phyloP scores from a whole-genome alignment of 2,329 filamentous ascomycete species.

The Biscogniauxia sp. region DNA sequence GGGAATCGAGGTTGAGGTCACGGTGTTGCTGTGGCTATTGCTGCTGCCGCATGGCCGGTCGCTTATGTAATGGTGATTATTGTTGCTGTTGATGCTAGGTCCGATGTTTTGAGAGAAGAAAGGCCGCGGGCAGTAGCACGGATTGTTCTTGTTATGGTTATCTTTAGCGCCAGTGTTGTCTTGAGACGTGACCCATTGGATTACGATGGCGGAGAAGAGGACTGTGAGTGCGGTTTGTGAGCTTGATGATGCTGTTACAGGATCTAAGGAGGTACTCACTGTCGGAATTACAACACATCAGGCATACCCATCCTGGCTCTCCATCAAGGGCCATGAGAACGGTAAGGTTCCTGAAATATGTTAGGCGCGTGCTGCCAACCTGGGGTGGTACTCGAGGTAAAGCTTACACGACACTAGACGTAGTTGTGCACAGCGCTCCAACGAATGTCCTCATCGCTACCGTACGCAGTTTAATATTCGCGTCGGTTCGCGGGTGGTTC shows the following conservation, averaged over 20 bases:
- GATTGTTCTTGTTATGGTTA: background rate
- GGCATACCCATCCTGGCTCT: conserved; percentile 63
- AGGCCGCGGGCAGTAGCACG: background rate
- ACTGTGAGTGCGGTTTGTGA: conserved; percentile 36
- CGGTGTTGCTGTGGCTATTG: no score
- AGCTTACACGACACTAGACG: conserved; percentile 55
- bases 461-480: conserved; percentile 44
- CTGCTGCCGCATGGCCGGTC: no score
- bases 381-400: background rate
- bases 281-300: conserved; percentile 64
- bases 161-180: conserved; percentile 38
- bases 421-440: conserved; percentile 55
- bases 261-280: conserved; percentile 38
- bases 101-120: no score
- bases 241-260: background rate
- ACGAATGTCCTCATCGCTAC: conserved; percentile 59
- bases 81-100: no score
- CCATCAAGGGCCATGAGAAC: conserved; percentile 58
- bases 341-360: conserved; percentile 50
- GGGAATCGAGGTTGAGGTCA: no score
- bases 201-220: conserved; percentile 58
- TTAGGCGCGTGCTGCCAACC: background rate
- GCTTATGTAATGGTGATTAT: no score
- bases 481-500: conserved; percentile 40
- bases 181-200: conserved; percentile 57